These are phyloP conservation scores for Taphrina populina DNA, from an alignment of 1,139 yeast genomes.

Conservation along the genomic window DNA sequence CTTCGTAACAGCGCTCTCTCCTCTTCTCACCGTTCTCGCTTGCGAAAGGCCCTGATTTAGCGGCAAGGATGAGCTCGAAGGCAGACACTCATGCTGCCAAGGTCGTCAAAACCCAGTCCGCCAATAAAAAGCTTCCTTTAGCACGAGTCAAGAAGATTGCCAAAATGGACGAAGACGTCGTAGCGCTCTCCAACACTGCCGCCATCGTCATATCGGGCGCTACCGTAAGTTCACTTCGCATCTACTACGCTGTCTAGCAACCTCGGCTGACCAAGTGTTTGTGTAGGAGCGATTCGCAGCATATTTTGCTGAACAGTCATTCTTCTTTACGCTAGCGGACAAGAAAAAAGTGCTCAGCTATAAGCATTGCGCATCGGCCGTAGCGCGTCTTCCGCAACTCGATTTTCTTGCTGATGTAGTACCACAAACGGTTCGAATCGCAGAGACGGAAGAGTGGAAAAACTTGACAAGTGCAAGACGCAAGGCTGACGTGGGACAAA, in stretches of 20 bases:
- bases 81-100: not conserved
- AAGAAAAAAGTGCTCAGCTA: constrained; percentile 27
- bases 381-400: constrained; percentile 29
- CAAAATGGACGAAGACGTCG: constrained; percentile 74
- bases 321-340: constrained; percentile 31
- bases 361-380: constrained; percentile 29
- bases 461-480: not conserved
- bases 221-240: constrained; percentile 16
- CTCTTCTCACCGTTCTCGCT: no score
- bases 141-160: constrained; percentile 80
- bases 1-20: no score
- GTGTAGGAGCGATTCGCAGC: constrained; percentile 25
- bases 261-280: not conserved
- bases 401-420: constrained; percentile 30
- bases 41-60: no score
- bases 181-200: constrained; percentile 31
- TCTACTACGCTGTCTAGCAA: not conserved
- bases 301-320: constrained; percentile 31
- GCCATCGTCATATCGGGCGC: constrained; percentile 31
- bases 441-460: constrained; percentile 18
- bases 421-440: constrained; percentile 10
- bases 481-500: constrained; percentile 1
- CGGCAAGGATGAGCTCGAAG: no score
- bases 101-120: constrained; percentile 12
- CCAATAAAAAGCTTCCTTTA: constrained; percentile 54